Conservation (phyloP, 1,139 yeast species). For the Pichia sp. region DNA sequence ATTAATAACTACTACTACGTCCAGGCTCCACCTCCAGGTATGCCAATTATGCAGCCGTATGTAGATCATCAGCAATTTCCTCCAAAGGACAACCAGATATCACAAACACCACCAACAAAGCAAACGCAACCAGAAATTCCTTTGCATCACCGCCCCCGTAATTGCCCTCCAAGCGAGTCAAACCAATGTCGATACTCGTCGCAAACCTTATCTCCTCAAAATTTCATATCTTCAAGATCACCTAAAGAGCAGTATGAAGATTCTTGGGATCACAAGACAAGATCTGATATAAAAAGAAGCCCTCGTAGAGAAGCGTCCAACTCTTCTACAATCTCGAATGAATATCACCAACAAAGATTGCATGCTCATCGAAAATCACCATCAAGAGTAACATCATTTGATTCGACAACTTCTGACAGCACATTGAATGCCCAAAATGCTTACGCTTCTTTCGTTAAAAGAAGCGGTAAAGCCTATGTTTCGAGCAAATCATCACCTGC, state of each 20-base stretch:
- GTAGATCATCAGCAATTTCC: not conserved
- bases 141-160: no score
- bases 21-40: constrained; percentile 9
- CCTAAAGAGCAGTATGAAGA: not conserved
- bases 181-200: not conserved
- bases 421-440: not conserved
- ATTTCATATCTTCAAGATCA: not conserved
- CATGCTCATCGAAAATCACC: not conserved
- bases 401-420: not conserved
- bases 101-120: constrained; percentile 6
- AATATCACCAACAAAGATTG: not conserved
- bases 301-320: not conserved
- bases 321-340: not conserved
- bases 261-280: not conserved
- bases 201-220: not conserved
- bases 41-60: not conserved
- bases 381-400: constrained; percentile 2
- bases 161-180: not conserved
- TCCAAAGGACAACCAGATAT: not conserved
- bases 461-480: not conserved
- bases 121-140: not conserved
- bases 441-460: constrained; percentile 9
- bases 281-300: not conserved
- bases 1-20: constrained; percentile 31
- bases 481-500: constrained; percentile 4